Conservation (phyloP, 192 early-diverging fungal genomes). For the Funneliformis mosseae region DNA sequence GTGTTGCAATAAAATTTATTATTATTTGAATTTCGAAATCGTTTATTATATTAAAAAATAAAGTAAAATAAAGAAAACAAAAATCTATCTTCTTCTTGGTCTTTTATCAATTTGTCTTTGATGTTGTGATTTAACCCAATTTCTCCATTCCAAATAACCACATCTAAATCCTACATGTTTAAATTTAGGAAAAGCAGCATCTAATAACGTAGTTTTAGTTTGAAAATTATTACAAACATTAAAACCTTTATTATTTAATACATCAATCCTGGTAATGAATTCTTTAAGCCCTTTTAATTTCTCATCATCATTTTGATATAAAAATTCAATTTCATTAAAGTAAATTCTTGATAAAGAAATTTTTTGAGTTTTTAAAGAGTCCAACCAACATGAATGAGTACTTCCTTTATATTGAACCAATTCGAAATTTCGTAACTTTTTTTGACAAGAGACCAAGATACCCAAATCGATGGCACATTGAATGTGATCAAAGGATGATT, state of each 20-base stretch:
- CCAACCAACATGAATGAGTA: neutral
- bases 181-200: neutral
- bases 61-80: no score
- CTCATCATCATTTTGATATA: neutral
- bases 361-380: neutral
- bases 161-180: neutral
- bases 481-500: neutral
- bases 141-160: neutral
- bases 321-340: neutral
- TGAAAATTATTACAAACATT: neutral
- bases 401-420: neutral
- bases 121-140: neutral
- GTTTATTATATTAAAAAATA: no score
- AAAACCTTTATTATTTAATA: no score
- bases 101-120: neutral
- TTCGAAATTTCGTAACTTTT: neutral
- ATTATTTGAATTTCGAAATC: no score
- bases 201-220: neutral
- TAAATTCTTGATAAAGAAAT: constrained; percentile 1
- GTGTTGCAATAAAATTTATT: no score
- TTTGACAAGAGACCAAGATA: neutral
- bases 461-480: neutral
- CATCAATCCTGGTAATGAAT: no score
- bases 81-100: no score
- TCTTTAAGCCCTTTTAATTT: no score